phyloP scores from a whole-genome alignment of 352 stramenopile genomes.

The Pythium apleroticum region DNA sequence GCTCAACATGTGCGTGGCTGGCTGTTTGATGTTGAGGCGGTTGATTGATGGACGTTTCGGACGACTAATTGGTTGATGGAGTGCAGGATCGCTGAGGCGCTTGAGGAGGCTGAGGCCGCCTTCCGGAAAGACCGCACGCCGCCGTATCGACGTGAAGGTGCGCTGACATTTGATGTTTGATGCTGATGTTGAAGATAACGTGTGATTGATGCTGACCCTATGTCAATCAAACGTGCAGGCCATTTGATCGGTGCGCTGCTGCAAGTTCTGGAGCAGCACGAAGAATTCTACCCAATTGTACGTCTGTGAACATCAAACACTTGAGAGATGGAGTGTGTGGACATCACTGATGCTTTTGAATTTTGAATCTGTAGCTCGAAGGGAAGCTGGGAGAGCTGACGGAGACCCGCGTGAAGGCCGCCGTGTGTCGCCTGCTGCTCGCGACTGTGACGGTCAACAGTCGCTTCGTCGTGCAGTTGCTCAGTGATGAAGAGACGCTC shows the following conservation, averaged over 20 bases:
- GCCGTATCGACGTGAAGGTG: conserved; percentile 75
- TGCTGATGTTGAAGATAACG: not conserved
- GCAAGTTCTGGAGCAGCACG: conserved; percentile 75
- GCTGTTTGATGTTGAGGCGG: conserved; percentile 2
- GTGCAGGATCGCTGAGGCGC: conserved; percentile 65
- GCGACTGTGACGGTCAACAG: conserved; percentile 74
- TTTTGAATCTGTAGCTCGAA: conserved; percentile 45
- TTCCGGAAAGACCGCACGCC: conserved; percentile 77
- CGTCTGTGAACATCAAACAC: not conserved
- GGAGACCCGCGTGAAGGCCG: conserved; percentile 58
- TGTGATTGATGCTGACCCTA: not conserved
- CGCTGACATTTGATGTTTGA: not conserved
- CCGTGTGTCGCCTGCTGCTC: conserved; percentile 69
- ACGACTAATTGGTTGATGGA: not conserved
- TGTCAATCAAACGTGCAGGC: conserved; percentile 27
- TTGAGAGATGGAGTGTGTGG: too few relatives aligned
- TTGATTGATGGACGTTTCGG: not conserved
- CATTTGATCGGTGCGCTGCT: conserved; percentile 80
- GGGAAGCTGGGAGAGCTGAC: conserved; percentile 62
- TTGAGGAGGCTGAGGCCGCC: conserved; percentile 73
- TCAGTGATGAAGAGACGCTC: conserved; percentile 82
- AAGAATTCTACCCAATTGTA: conserved; percentile 84
- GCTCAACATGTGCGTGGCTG: conserved; percentile 66
- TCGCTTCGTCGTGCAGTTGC: conserved; percentile 64
- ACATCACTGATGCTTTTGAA: not conserved